These are phyloP conservation scores for Allium cepa DNA, from an alignment of 106 monocot species.

Conservation along the genomic window DNA sequence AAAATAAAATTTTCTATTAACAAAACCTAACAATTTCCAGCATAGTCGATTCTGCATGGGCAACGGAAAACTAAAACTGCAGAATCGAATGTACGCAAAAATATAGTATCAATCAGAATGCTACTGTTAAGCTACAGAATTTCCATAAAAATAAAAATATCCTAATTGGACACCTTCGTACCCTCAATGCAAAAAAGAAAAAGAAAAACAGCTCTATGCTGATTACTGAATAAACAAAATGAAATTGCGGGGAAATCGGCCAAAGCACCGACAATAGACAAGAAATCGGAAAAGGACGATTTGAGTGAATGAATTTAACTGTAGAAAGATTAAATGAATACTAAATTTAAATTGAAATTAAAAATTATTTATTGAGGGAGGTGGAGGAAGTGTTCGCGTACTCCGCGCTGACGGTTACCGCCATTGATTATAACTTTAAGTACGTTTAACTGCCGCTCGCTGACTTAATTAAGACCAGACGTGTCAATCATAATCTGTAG, in stretches of 20 bases:
- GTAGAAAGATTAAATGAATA: background rate
- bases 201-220: background rate
- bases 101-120: background rate
- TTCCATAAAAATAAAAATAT: background rate
- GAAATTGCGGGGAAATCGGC: background rate
- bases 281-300: slow-evolving; percentile 3
- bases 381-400: background rate
- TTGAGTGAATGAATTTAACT: background rate
- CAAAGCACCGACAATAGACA: background rate
- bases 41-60: background rate
- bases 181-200: background rate
- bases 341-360: background rate
- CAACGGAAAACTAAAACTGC: background rate
- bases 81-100: background rate
- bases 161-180: background rate
- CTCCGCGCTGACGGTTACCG: background rate
- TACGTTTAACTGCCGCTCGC: too few species aligned
- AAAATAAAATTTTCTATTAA: background rate
- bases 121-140: background rate
- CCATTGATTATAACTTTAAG: too few species aligned
- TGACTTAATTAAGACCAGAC: too few species aligned
- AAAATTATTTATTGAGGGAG: background rate
- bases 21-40: background rate
- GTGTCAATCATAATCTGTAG: too few species aligned
- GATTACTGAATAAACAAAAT: background rate